These are phyloP conservation scores for Mycena belliarum DNA, from an alignment of 768 basidiomycete species.

Conservation along the genomic window DNA sequence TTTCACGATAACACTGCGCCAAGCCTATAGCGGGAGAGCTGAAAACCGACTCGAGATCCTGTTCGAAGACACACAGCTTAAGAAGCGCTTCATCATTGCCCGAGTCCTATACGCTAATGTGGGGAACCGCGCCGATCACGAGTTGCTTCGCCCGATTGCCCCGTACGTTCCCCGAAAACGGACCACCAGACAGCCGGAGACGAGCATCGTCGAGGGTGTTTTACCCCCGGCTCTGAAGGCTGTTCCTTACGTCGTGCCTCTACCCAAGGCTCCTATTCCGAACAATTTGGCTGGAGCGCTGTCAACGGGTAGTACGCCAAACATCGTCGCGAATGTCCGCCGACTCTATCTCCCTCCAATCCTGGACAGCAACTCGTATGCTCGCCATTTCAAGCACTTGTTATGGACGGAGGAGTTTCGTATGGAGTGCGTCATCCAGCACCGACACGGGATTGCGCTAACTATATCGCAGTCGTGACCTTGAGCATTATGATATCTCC, in stretches of 20 bases:
- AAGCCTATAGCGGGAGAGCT: constrained; percentile 45
- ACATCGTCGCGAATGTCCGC: constrained; percentile 33
- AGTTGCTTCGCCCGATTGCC: constrained; percentile 41
- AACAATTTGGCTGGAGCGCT: constrained; percentile 31
- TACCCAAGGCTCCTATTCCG: constrained; percentile 46
- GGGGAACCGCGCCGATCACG: constrained; percentile 47
- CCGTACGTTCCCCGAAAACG: constrained; percentile 49
- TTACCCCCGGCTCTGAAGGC: constrained; percentile 41
- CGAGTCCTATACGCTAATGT: constrained; percentile 46
- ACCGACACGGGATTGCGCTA: not conserved
- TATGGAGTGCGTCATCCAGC: constrained; percentile 31
- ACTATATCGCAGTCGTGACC: constrained; percentile 34
- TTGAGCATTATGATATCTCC: constrained; percentile 39
- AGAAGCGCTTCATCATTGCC: constrained; percentile 49
- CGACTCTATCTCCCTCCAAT: constrained; percentile 40
- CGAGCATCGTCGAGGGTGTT: constrained; percentile 42
- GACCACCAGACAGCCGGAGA: constrained; percentile 33
- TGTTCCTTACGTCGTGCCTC: constrained; percentile 41
- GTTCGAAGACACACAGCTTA: constrained; percentile 47
- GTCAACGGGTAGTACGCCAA: constrained; percentile 28
- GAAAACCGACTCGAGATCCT: constrained; percentile 55
- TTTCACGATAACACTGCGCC: constrained; percentile 35
- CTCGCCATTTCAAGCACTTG: constrained; percentile 48
- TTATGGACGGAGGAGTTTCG: constrained; percentile 58
- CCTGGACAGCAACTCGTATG: constrained; percentile 42